These are phyloP conservation scores for Fusarium globosum DNA, from an alignment of 2,329 filamentous ascomycete species.

Conservation along the genomic window DNA sequence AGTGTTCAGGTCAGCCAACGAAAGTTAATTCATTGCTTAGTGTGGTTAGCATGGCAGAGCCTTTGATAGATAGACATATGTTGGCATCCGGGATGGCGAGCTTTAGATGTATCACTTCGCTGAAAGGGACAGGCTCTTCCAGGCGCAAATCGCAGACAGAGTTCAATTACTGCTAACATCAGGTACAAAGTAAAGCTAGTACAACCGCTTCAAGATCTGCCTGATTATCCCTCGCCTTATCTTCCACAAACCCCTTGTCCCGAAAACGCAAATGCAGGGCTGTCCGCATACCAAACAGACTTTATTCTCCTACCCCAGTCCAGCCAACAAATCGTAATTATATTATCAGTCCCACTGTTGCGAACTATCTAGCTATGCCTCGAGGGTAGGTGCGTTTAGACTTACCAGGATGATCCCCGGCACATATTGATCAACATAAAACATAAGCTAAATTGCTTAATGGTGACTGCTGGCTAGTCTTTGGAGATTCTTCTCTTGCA, in stretches of 20 bases:
- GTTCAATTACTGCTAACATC: background rate
- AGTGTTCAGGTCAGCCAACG: no score
- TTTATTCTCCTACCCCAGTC: background rate
- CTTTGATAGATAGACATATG: no score
- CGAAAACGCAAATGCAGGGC: background rate
- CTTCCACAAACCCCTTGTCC: no score
- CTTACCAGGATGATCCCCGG: background rate
- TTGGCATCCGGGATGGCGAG: no score
- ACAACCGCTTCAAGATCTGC: background rate
- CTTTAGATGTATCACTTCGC: background rate
- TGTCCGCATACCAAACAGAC: background rate
- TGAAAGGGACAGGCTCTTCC: background rate
- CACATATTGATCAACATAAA: background rate
- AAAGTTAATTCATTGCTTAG: no score
- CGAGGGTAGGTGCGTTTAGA: background rate
- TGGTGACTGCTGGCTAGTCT: background rate
- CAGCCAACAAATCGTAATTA: background rate
- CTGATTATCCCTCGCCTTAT: background rate
- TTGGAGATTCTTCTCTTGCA: background rate
- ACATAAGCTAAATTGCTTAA: fast-evolving
- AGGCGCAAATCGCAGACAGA: background rate
- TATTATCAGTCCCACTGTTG: no score
- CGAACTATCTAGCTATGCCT: background rate
- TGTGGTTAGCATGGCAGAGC: no score
- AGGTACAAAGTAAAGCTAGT: background rate